phyloP scores from a whole-genome alignment of 805 yeast genomes.

The Starmerella riodocensis region DNA sequence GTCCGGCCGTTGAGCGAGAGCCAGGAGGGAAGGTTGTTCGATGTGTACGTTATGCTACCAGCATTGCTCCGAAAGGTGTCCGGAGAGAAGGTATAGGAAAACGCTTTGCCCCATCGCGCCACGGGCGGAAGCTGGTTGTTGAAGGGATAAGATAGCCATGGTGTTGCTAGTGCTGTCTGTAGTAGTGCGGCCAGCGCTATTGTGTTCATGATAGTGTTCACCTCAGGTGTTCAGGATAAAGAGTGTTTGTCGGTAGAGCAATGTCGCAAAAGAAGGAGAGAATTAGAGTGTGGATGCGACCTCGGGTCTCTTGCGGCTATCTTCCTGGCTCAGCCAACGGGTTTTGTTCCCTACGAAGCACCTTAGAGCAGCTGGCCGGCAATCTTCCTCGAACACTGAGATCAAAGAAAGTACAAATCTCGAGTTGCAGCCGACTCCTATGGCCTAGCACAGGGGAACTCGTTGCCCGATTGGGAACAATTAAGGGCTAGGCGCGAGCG shows the following conservation, averaged over 20 bases:
- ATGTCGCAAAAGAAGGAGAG: not conserved
- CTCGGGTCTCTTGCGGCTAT: no score
- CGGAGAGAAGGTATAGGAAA: constrained; percentile 52
- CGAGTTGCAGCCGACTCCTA: not conserved
- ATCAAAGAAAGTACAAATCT: not conserved
- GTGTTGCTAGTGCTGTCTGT: constrained; percentile 19
- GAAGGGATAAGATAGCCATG: constrained; percentile 63
- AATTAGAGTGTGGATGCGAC: not conserved
- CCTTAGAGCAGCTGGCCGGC: no score
- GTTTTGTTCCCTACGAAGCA: no score
- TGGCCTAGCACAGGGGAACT: constrained; percentile 1
- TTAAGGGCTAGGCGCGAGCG: constrained; percentile 4
- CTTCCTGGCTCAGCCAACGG: no score
- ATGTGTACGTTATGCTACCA: constrained; percentile 38
- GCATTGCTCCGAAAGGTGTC: constrained; percentile 47
- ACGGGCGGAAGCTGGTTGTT: constrained; percentile 75
- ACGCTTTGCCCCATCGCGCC: constrained; percentile 54
- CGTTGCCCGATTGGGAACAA: constrained; percentile 5
- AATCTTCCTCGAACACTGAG: no score
- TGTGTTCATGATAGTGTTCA: not conserved
- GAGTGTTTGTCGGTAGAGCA: no score
- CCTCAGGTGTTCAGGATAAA: no score
- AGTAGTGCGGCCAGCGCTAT: constrained; percentile 3
- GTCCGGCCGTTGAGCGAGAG: constrained; percentile 56
- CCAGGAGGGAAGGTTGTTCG: constrained; percentile 61